These are phyloP conservation scores for Myochromella boudieri DNA, from an alignment of 768 basidiomycete species.

Conservation along the genomic window DNA sequence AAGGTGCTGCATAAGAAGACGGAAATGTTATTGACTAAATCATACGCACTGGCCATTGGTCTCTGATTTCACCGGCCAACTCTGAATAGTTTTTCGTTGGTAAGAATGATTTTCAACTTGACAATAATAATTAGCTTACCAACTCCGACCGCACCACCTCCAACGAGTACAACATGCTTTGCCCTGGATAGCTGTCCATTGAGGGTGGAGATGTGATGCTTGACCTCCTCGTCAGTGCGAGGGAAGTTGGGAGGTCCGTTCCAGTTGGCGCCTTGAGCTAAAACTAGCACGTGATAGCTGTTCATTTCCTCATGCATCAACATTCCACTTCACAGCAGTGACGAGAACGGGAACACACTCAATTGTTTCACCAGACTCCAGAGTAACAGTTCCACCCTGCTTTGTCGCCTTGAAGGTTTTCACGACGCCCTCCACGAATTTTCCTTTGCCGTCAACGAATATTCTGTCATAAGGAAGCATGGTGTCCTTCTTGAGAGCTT, in stretches of 20 bases:
- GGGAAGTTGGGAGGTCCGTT: conserved; percentile 49
- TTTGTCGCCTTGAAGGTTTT: conserved; percentile 28
- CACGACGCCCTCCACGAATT: conserved; percentile 43
- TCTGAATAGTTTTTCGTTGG: conserved; percentile 22
- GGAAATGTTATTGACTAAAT: conserved; percentile 13
- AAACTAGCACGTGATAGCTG: conserved; percentile 55
- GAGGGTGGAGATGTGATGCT: conserved; percentile 27
- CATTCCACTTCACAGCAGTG: not conserved
- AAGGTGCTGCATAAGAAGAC: conserved; percentile 3
- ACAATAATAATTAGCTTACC: conserved; percentile 27
- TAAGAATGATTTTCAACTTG: not conserved
- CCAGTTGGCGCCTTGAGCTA: conserved; percentile 61
- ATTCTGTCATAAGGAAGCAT: conserved; percentile 55
- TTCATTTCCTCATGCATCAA: not conserved
- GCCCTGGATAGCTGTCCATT: conserved; percentile 36
- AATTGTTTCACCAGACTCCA: conserved; percentile 52
- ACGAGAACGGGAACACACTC: conserved; percentile 15
- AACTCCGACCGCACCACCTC: conserved; percentile 59
- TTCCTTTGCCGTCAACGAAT: conserved; percentile 49
- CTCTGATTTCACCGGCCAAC: conserved; percentile 43
- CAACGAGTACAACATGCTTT: conserved; percentile 49
- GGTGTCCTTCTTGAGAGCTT: conserved; percentile 41
- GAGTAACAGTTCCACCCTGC: conserved; percentile 41
- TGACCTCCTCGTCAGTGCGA: conserved; percentile 25
- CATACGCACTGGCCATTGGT: conserved; percentile 37